phyloP scores from a whole-genome alignment of 441 rosid genomes.

The Iberis amara region DNA sequence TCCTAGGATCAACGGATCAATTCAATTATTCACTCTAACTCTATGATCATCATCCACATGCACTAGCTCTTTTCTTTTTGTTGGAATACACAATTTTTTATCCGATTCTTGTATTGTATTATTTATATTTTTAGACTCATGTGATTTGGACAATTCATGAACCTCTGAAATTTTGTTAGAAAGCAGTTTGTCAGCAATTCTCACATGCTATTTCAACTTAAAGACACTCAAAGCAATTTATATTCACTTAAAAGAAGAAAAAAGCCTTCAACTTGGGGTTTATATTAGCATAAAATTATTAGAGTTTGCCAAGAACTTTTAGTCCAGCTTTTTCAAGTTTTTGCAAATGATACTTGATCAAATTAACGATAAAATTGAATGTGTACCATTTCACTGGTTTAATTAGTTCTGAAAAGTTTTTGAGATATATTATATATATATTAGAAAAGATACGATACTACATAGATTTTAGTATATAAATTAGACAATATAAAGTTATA shows the following conservation, averaged over 20 bases:
- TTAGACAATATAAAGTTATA: no score
- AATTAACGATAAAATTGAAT: no score
- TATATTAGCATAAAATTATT: background rate
- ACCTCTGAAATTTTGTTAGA: constrained; percentile 20
- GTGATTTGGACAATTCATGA: constrained; percentile 31
- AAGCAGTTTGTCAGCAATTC: constrained; percentile 33
- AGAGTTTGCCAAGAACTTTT: background rate
- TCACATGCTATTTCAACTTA: constrained; percentile 25
- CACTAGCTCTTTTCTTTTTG: constrained; percentile 11
- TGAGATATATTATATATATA: no score
- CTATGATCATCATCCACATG: constrained; percentile 29
- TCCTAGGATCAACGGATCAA: constrained; percentile 25
- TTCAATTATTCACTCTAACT: constrained; percentile 25
- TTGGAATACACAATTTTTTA: constrained; percentile 23
- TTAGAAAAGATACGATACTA: no score
- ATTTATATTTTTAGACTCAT: constrained; percentile 5
- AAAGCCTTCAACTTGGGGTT: constrained; percentile 16
- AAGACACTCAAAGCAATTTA: constrained; percentile 19
- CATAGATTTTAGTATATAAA: no score
- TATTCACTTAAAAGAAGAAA: background rate
- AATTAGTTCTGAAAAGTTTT: no score
- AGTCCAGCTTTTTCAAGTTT: background rate
- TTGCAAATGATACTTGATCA: background rate
- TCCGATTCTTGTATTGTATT: constrained; percentile 9
- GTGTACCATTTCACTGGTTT: background rate